A percentile compares a stretch with the other conserved stretches of the same genome.
Evolutionary conservation across 2,329 filamentous ascomycete species (phyloP).

Genomic region (Xylariaceae sp.): DNA sequence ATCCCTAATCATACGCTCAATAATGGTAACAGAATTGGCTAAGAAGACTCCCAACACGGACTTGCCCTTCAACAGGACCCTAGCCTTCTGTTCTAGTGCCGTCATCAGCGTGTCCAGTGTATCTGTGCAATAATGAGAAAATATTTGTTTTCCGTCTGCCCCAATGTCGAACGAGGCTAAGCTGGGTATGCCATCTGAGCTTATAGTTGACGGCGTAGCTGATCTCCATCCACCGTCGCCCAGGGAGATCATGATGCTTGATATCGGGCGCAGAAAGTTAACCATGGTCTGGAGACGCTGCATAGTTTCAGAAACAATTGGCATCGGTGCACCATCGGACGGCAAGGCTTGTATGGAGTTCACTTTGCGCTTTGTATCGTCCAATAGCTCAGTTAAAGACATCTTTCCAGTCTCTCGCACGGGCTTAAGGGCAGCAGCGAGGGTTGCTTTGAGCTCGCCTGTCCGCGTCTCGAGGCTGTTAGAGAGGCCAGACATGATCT

Average conservation of each 20-base stretch:
- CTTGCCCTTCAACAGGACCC: slow-evolving; percentile 71
- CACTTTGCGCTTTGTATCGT: slow-evolving; percentile 74
- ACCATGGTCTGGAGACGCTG: slow-evolving; percentile 83
- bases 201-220: slow-evolving; percentile 46
- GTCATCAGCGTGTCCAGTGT: slow-evolving; percentile 79
- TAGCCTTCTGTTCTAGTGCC: slow-evolving; percentile 72
- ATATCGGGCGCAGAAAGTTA: slow-evolving; percentile 79
- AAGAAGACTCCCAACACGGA: slow-evolving; percentile 83
- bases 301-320: slow-evolving; percentile 81
- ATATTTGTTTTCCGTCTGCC: slow-evolving; percentile 82
- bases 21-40: slow-evolving; percentile 79
- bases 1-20: slow-evolving; percentile 79
- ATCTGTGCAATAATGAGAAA: slow-evolving; percentile 86
- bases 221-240: slow-evolving; percentile 89
- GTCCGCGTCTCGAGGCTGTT: slow-evolving; percentile 77
- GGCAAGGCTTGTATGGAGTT: slow-evolving; percentile 66
- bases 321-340: slow-evolving; percentile 72
- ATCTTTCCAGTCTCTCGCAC: slow-evolving; percentile 88
- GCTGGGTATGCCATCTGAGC: slow-evolving; percentile 65
- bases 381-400: slow-evolving; percentile 78
- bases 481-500: slow-evolving; percentile 79
- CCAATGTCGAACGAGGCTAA: slow-evolving; percentile 81
- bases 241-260: slow-evolving; percentile 85
- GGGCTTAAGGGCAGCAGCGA: slow-evolving; percentile 83
- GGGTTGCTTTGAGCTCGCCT: slow-evolving; percentile 77